A percentile compares a stretch with the other conserved stretches of the same genome.
Conservation (phyloP, 2,329 filamentous ascomycete genomes). For the Talaromyces amestolkiae region DNA sequence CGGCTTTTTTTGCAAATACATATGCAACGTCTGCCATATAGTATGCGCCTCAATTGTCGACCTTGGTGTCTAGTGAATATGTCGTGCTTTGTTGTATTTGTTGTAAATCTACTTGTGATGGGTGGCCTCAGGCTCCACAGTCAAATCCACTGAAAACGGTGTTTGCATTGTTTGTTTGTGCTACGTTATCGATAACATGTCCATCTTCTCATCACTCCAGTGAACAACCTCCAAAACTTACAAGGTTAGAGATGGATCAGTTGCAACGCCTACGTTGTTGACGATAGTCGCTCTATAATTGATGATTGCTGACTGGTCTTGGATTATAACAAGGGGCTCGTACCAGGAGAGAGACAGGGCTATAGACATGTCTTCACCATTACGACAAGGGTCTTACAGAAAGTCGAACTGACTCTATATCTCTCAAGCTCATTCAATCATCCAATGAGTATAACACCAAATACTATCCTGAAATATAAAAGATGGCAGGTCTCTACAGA, state of each 20-base stretch:
- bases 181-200: not conserved
- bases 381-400: not conserved
- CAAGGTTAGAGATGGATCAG: not conserved
- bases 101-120: not conserved
- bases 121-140: slow-evolving; percentile 4
- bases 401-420: not conserved
- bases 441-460: not conserved
- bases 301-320: too few relatives aligned
- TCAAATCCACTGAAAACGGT: not conserved
- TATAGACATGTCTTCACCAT: not conserved
- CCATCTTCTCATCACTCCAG: not conserved
- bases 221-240: not conserved
- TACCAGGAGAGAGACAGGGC: not conserved
- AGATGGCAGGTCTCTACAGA: slow-evolving; percentile 15
- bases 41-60: not conserved
- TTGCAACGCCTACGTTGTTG: too few relatives aligned
- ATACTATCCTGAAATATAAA: not conserved
- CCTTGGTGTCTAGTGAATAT: not conserved
- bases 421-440: not conserved
- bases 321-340: too few relatives aligned
- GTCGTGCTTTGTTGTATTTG: slow-evolving; percentile 8
- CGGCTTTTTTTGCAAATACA: not conserved
- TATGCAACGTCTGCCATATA: not conserved
- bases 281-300: too few relatives aligned
- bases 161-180: slow-evolving; percentile 14